A percentile compares a stretch with the other conserved stretches of the same genome.
Conservation (phyloP, 176 grass and related monocot genomes). For the Oryza meridionalis region DNA sequence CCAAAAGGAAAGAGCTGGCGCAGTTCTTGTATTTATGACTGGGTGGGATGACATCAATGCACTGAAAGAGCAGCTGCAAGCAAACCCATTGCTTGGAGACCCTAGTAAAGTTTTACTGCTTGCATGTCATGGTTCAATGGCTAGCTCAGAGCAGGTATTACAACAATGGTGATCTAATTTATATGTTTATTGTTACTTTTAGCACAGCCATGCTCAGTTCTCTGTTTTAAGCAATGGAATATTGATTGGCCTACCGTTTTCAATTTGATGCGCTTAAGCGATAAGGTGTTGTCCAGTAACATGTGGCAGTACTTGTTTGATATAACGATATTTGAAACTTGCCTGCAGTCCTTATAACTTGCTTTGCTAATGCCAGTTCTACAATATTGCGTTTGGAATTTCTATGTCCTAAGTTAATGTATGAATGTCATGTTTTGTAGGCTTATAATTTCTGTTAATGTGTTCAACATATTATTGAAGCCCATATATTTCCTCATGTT, state of each 20-base stretch:
- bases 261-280: not conserved
- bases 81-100: slow-evolving; percentile 93
- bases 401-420: not conserved
- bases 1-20: slow-evolving; percentile 81
- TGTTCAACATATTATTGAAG: slow-evolving; percentile 2
- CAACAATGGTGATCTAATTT: not conserved
- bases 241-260: not conserved
- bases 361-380: not conserved
- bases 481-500: not conserved
- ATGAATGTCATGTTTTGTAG: not conserved
- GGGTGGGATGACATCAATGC: slow-evolving; percentile 99
- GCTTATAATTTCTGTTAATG: slow-evolving; percentile 6
- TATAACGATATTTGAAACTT: not conserved
- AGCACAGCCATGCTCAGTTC: not conserved
- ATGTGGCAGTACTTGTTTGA: slow-evolving; percentile 17
- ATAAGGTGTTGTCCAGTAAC: slow-evolving; percentile 3
- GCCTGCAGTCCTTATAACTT: slow-evolving; percentile 1
- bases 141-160: slow-evolving; percentile 91
- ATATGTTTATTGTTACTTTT: slow-evolving; percentile 16
- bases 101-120: slow-evolving; percentile 91
- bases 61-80: slow-evolving; percentile 90
- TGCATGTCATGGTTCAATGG: slow-evolving; percentile 95
- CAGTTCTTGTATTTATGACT: slow-evolving; percentile 99
- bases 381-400: not conserved
- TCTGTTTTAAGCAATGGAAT: slow-evolving; percentile 29